Conservation (phyloP, 306 rosid genomes). For the Fagus crenata region DNA sequence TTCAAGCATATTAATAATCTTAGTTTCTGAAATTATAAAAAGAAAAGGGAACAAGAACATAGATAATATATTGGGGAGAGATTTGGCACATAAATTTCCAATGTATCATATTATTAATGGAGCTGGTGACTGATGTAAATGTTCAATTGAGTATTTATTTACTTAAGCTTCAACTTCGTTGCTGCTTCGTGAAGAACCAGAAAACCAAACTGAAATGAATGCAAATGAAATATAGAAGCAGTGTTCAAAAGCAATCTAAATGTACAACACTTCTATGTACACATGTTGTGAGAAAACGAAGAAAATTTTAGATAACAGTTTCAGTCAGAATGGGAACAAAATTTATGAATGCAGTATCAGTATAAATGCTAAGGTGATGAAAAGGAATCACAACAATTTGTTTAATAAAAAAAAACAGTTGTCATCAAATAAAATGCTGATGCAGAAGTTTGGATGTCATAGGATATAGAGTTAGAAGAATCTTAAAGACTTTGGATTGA, state of each 20-base stretch:
- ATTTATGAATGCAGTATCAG: neutral
- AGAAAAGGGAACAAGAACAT: no score
- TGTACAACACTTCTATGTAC: neutral
- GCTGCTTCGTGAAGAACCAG: neutral
- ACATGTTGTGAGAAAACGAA: neutral
- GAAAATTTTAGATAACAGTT: neutral
- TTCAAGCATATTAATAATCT: neutral
- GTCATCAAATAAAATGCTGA: neutral
- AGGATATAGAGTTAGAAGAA: neutral
- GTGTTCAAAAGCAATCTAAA: neutral
- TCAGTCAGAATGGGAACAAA: neutral
- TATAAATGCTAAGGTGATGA: neutral
- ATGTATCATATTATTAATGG: neutral
- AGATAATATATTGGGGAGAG: constrained; percentile 5
- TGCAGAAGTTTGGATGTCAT: neutral
- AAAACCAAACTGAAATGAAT: neutral
- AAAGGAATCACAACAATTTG: neutral
- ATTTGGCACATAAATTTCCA: neutral
- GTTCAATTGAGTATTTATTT: no score
- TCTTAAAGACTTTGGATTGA: neutral
- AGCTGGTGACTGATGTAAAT: neutral
- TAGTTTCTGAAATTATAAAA: neutral
- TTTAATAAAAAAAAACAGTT: neutral
- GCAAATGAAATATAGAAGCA: neutral
- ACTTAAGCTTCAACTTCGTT: neutral